phyloP scores from a whole-genome alignment of 257 asterid species.

The Jacaranda mimosifolia region DNA sequence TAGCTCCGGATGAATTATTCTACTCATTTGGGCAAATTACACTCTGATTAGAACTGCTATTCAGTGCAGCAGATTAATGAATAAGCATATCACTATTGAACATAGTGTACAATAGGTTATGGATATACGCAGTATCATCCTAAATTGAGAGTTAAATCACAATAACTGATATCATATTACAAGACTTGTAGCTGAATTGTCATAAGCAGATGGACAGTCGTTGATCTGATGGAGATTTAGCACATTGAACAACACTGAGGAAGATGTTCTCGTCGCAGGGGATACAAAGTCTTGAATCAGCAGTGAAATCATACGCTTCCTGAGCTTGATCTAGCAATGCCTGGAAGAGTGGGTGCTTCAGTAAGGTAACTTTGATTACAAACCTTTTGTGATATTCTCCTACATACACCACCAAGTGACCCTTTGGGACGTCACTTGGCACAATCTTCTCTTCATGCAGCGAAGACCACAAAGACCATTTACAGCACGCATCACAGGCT shows the following conservation, averaged over 20 bases:
- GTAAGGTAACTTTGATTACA: conserved; percentile 72
- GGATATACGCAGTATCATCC: conserved; percentile 37
- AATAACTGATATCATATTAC: conserved; percentile 26
- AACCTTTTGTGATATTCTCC: conserved; percentile 76
- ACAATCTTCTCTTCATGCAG: conserved; percentile 56
- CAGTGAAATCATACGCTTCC: conserved; percentile 69
- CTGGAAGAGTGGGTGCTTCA: conserved; percentile 80
- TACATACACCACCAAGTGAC: conserved; percentile 84
- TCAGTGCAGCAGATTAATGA: conserved; percentile 34
- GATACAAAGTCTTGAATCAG: conserved; percentile 74
- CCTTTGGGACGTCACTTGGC: conserved; percentile 88
- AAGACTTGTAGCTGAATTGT: conserved; percentile 32
- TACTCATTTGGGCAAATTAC: conserved; percentile 24
- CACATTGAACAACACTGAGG: conserved; percentile 71
- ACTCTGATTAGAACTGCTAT: conserved; percentile 13
- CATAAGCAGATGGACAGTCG: conserved; percentile 56
- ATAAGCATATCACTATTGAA: conserved; percentile 40
- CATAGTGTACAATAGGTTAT: conserved; percentile 47
- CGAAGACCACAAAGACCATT: conserved; percentile 57
- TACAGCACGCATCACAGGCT: conserved; percentile 55
- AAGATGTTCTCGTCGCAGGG: conserved; percentile 86
- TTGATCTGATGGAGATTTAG: conserved; percentile 64
- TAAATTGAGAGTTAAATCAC: conserved; percentile 38
- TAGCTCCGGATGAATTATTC: conserved; percentile 1
- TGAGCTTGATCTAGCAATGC: conserved; percentile 85